A percentile compares a stretch with the other conserved stretches of the same genome.
Conservation (phyloP, 495 filamentous ascomycete genomes). For the Neurospora hispaniola region DNA sequence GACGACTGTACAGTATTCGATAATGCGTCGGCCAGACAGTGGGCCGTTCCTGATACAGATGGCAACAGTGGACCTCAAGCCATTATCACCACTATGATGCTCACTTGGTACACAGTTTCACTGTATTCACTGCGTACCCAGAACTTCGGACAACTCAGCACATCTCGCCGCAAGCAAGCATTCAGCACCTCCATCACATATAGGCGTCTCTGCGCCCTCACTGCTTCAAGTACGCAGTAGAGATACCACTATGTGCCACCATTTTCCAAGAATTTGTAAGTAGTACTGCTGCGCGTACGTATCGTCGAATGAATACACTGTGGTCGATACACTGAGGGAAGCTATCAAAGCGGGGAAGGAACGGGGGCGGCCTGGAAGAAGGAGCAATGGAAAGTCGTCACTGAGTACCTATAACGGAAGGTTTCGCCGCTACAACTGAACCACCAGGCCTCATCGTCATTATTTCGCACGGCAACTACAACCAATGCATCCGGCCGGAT, state of each 20-base stretch:
- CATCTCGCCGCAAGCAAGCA: background rate
- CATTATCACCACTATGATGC: background rate
- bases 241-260: slow-evolving; percentile 1
- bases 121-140: background rate
- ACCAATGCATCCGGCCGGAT: background rate
- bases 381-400: background rate
- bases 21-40: background rate
- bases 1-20: background rate
- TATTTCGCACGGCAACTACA: background rate
- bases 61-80: background rate
- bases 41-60: background rate
- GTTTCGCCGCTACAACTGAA: background rate
- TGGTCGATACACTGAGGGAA: background rate
- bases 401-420: background rate
- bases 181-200: too few species aligned
- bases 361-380: background rate
- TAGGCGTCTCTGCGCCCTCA: too few species aligned
- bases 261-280: slow-evolving; percentile 20
- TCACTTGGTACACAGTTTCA: background rate
- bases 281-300: slow-evolving; percentile 10
- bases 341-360: background rate
- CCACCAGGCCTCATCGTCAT: background rate
- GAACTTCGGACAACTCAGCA: background rate
- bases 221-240: background rate
- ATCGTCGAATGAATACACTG: slow-evolving; percentile 21